These are phyloP conservation scores for Taphrina wiesneri DNA, from an alignment of 1,139 yeast species.

Conservation along the genomic window DNA sequence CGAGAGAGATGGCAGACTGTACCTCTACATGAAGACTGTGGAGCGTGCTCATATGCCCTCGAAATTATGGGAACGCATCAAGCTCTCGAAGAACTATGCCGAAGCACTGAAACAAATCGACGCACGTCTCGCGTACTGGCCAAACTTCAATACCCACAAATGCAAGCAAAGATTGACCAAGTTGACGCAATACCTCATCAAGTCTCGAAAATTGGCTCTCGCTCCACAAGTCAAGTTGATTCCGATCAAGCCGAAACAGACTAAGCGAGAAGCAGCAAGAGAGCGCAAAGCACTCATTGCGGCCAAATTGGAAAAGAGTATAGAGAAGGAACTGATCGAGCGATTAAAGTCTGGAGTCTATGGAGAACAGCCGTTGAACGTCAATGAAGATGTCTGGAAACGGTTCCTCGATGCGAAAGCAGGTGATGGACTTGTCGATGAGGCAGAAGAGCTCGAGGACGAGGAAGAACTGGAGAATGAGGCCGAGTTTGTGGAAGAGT, in stretches of 20 bases:
- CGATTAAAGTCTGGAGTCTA: conserved; percentile 96
- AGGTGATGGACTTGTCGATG: conserved; percentile 63
- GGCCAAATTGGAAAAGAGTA: conserved; percentile 93
- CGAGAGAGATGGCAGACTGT: conserved; percentile 80
- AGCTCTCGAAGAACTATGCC: conserved; percentile 80
- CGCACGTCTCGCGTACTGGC: conserved; percentile 86
- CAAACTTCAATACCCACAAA: conserved; percentile 82
- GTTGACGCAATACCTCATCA: conserved; percentile 89
- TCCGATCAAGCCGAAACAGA: conserved; percentile 88
- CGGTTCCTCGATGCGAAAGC: conserved; percentile 75
- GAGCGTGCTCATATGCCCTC: conserved; percentile 96
- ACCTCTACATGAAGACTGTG: conserved; percentile 93
- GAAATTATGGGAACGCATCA: conserved; percentile 90
- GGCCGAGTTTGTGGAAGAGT: conserved; percentile 33
- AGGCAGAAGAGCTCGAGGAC: conserved; percentile 63
- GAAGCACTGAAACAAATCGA: conserved; percentile 87
- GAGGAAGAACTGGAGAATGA: conserved; percentile 46
- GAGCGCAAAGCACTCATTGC: conserved; percentile 96
- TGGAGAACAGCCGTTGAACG: conserved; percentile 95
- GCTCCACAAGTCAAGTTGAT: conserved; percentile 90
- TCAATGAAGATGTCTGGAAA: conserved; percentile 94
- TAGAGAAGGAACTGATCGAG: conserved; percentile 89
- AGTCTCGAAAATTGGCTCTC: conserved; percentile 91
- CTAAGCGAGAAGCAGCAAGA: conserved; percentile 87
- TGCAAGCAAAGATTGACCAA: conserved; percentile 95